These are phyloP conservation scores for Neonectria neomacrospora DNA, from an alignment of 2,329 filamentous ascomycete genomes.

Conservation along the genomic window DNA sequence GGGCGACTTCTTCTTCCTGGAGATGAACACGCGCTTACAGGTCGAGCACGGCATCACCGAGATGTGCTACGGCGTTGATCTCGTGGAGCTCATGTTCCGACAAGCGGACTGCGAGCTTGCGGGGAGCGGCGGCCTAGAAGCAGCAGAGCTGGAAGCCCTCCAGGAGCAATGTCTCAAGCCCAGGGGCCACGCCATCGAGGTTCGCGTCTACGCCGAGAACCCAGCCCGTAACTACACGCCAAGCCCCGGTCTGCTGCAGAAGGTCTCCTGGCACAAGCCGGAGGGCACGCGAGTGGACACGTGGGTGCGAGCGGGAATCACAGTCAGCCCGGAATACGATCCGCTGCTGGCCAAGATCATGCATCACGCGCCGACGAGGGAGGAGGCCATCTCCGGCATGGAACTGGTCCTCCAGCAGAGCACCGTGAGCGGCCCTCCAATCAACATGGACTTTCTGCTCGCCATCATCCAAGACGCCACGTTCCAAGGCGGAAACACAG, in stretches of 20 bases:
- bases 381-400: constrained; percentile 56
- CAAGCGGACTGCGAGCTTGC: constrained; percentile 46
- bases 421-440: constrained; percentile 40
- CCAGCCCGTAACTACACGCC: constrained; percentile 67
- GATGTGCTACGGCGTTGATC: constrained; percentile 77
- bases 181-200: constrained; percentile 49
- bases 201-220: constrained; percentile 57
- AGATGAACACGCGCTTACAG: constrained; percentile 72
- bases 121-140: constrained; percentile 19
- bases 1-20: constrained; percentile 67
- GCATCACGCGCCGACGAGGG: constrained; percentile 54
- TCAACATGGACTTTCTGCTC: constrained; percentile 66
- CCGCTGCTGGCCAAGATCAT: constrained; percentile 69
- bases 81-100: constrained; percentile 65
- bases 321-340: constrained; percentile 67
- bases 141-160: constrained; percentile 20
- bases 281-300: constrained; percentile 67
- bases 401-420: constrained; percentile 55
- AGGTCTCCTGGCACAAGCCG: constrained; percentile 63
- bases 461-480: constrained; percentile 58
- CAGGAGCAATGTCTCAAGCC: constrained; percentile 33
- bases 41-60: constrained; percentile 85
- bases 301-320: constrained; percentile 68
- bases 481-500: constrained; percentile 62
- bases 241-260: constrained; percentile 67